phyloP scores from a whole-genome alignment of 2,329 filamentous ascomycete genomes.

The Aspergillus jensenii region DNA sequence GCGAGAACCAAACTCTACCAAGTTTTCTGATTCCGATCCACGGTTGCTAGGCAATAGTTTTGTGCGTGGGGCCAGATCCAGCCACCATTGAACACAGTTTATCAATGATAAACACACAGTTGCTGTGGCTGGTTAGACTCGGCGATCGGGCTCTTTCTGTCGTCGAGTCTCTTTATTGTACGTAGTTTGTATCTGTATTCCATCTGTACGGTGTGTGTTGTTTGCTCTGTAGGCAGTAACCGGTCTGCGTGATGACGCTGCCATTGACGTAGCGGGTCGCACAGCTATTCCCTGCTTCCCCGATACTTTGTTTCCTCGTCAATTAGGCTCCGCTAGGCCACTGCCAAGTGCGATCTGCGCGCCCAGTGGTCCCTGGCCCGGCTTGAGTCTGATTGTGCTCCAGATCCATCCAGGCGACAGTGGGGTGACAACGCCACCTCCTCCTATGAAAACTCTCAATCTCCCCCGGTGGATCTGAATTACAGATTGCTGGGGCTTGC shows the following conservation, averaged over 20 bases:
- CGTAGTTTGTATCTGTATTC: no score
- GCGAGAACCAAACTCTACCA: no score
- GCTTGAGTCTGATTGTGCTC: not conserved
- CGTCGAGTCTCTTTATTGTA: no score
- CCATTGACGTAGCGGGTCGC: not conserved
- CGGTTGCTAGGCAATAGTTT: slow-evolving; percentile 2
- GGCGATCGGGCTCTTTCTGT: not conserved
- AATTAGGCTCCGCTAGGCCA: no score
- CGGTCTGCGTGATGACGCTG: not conserved
- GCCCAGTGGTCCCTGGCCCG: not conserved
- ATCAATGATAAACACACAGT: not conserved
- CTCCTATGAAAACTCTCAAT: not conserved
- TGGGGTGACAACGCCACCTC: no score
- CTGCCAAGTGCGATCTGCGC: not conserved
- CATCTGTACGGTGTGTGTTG: no score
- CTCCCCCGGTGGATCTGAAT: not conserved
- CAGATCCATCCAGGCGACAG: not conserved
- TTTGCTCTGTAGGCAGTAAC: no score
- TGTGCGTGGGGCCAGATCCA: not conserved
- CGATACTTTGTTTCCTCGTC: not conserved
- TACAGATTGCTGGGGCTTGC: not conserved
- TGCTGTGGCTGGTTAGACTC: not conserved
- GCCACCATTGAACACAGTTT: not conserved
- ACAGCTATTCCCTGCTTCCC: not conserved
- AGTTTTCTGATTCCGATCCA: not conserved